Evolutionary conservation across 441 rosid species (phyloP).

Genomic region (Croton laevigatus): DNA sequence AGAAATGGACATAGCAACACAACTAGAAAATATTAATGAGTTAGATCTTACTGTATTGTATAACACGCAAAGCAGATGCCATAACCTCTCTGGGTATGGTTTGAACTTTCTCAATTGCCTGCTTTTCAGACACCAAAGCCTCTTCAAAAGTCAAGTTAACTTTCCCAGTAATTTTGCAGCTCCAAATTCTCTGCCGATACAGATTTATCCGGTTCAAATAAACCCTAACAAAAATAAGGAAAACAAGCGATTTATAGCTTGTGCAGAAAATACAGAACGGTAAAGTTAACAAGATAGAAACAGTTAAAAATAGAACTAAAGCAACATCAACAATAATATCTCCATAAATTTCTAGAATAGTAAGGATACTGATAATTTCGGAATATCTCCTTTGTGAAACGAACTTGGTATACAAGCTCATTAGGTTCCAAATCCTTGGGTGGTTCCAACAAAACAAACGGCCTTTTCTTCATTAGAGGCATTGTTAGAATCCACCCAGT

Average conservation of each 20-base stretch:
- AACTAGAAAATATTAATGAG: not conserved
- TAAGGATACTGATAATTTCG: constrained; percentile 86
- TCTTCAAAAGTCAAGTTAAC: constrained; percentile 86
- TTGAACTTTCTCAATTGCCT: constrained; percentile 70
- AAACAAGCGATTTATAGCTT: constrained; percentile 24
- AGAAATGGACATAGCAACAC: not conserved
- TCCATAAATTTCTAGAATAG: constrained; percentile 5
- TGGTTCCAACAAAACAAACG: constrained; percentile 57
- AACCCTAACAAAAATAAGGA: constrained; percentile 55
- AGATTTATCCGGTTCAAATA: constrained; percentile 80
- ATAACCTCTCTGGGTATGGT: constrained; percentile 70
- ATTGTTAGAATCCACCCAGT: constrained; percentile 34
- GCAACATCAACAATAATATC: not conserved
- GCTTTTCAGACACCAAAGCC: constrained; percentile 87
- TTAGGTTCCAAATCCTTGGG: constrained; percentile 67
- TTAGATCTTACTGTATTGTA: constrained; percentile 77
- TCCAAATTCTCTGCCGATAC: constrained; percentile 85
- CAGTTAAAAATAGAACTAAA: not conserved
- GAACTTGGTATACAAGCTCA: constrained; percentile 84
- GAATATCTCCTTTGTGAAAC: constrained; percentile 95
- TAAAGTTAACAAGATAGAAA: not conserved
- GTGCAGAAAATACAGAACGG: not conserved
- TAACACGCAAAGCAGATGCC: constrained; percentile 57
- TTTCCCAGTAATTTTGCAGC: constrained; percentile 86
- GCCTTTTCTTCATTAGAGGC: constrained; percentile 85